A percentile compares a stretch with the other conserved stretches of the same genome.
These are phyloP conservation scores for maize (Zea mays) DNA, from an alignment of 176 grass and related monocot species.

Conservation along the genomic window DNA sequence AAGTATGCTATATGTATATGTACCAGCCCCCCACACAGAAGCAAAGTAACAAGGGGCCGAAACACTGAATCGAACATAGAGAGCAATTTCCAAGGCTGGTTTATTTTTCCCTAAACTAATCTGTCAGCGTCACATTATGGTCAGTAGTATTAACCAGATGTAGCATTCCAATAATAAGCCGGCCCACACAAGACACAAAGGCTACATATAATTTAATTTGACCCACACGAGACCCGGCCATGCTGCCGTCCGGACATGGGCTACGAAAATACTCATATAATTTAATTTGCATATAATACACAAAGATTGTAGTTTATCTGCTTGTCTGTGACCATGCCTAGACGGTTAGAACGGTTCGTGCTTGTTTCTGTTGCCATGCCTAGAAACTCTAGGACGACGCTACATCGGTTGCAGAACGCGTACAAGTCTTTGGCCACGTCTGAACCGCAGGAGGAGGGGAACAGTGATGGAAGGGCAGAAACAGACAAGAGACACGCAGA, in stretches of 20 bases:
- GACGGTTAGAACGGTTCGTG: slow-evolving; percentile 2
- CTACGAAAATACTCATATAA: not conserved
- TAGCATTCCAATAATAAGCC: not conserved
- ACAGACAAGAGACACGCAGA: not conserved
- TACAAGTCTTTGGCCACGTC: not conserved
- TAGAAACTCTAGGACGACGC: not conserved
- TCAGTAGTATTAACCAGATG: not conserved
- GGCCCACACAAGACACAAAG: not conserved
- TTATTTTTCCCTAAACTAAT: slow-evolving; percentile 11
- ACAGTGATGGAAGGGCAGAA: not conserved
- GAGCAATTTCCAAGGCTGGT: not conserved
- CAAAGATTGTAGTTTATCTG: no score
- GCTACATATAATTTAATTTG: not conserved
- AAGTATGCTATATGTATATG: slow-evolving; percentile 12
- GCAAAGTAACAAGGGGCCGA: slow-evolving; percentile 12
- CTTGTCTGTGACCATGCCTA: not conserved
- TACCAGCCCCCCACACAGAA: slow-evolving; percentile 32
- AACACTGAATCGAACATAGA: not conserved
- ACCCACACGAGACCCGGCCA: not conserved
- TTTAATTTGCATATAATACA: no score
- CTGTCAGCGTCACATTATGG: slow-evolving; percentile 16
- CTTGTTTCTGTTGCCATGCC: not conserved
- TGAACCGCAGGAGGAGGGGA: not conserved
- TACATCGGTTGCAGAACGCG: not conserved
- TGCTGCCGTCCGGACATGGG: not conserved